Conservation (phyloP, 352 stramenopile species). For the Pythium brachiatum region DNA sequence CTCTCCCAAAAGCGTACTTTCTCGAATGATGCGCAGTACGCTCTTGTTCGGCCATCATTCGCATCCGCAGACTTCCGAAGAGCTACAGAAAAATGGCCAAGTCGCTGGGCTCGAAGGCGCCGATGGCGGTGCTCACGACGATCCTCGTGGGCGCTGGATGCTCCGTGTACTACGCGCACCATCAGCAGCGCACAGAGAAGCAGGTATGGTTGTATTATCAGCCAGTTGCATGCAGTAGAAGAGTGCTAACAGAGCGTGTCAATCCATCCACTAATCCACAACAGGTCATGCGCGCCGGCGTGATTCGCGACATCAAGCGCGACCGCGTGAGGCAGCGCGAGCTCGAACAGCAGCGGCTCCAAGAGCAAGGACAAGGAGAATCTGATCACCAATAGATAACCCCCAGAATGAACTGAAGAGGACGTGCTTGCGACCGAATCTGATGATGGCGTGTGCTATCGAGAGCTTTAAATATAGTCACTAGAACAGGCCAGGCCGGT, state of each 20-base stretch:
- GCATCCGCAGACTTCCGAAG: neutral
- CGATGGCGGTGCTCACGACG: conserved; percentile 42
- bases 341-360: conserved; percentile 33
- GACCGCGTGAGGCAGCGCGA: conserved; percentile 54
- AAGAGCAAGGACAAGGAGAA: conserved; percentile 9
- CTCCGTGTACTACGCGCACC: conserved; percentile 75
- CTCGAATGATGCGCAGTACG: neutral
- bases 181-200: conserved; percentile 72
- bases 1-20: conserved; percentile 8
- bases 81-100: conserved; percentile 18
- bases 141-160: conserved; percentile 45
- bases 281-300: conserved; percentile 59
- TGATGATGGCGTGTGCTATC: too few relatives aligned
- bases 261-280: neutral
- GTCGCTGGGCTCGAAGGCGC: conserved; percentile 40
- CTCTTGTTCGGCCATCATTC: conserved; percentile 10
- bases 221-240: neutral
- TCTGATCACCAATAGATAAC: neutral
- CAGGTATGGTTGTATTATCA: conserved; percentile 34
- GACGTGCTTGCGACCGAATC: too few relatives aligned
- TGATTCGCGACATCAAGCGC: conserved; percentile 81
- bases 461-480: too few relatives aligned
- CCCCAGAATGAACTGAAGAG: neutral
- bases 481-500: too few relatives aligned
- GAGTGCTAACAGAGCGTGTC: neutral